Evolutionary conservation across 2,329 filamentous ascomycete genomes (phyloP).

Genomic region (Penicillium sp.): DNA sequence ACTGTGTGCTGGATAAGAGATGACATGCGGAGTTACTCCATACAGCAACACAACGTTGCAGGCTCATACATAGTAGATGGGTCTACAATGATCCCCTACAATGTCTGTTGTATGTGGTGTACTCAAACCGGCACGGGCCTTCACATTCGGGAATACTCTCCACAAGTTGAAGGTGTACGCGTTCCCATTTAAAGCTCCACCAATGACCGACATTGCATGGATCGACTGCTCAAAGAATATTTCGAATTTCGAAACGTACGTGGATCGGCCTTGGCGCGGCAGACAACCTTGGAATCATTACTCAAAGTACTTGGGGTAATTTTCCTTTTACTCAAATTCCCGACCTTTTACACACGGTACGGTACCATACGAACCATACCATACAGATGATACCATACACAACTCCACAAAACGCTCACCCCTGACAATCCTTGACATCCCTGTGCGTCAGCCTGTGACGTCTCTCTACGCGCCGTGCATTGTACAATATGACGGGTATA

Average conservation of each 20-base stretch:
- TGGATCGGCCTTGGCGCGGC: slow-evolving; percentile 22
- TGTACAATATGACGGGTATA: neutral
- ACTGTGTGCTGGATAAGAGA: neutral
- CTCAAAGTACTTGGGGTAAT: neutral
- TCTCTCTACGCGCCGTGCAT: neutral
- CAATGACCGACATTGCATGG: slow-evolving; percentile 23
- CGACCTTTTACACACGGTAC: neutral
- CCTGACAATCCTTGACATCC: slow-evolving; percentile 26
- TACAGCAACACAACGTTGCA: neutral
- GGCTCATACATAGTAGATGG: neutral
- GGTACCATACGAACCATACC: neutral
- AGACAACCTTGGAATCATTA: neutral
- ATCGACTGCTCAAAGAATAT: slow-evolving; percentile 9
- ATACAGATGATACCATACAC: neutral
- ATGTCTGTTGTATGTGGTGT: neutral
- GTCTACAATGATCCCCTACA: neutral
- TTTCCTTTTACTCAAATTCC: neutral
- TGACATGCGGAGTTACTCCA: neutral
- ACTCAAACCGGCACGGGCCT: neutral
- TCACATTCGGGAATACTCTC: slow-evolving; percentile 11
- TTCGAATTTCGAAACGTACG: slow-evolving; percentile 6
- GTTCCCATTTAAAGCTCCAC: slow-evolving; percentile 17
- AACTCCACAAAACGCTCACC: slow-evolving; percentile 9
- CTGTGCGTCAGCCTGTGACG: slow-evolving; percentile 30
- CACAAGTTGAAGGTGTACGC: slow-evolving; percentile 18